A percentile compares a stretch with the other conserved stretches of the same genome.
Conservation (phyloP, 371 early-diverging fungal genomes). For the Basidiobolus meristosporus region DNA sequence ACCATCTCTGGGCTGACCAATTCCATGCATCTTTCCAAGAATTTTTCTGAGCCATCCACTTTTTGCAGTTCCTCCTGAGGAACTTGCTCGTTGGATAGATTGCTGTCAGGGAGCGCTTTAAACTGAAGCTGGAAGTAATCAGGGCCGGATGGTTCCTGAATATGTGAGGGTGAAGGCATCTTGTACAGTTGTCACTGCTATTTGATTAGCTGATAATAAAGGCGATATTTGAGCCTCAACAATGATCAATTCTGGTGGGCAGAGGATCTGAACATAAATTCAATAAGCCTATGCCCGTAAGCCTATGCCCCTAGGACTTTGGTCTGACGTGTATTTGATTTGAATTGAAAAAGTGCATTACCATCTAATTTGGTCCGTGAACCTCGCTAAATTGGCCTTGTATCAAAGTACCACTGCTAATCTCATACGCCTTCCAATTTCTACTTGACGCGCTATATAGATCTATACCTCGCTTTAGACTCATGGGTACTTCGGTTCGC, state of each 20-base stretch:
- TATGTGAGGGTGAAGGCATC: too few relatives aligned
- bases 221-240: not conserved
- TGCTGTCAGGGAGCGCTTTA: not conserved
- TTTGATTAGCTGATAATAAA: not conserved
- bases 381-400: not conserved
- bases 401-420: not conserved
- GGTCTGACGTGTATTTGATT: not conserved
- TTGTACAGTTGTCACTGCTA: too few relatives aligned
- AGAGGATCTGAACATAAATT: not conserved
- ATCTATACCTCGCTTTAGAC: not conserved
- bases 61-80: not conserved
- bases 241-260: not conserved
- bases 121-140: not conserved
- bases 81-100: not conserved
- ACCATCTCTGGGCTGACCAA: not conserved
- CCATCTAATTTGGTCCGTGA: not conserved
- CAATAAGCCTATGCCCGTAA: not conserved
- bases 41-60: not conserved
- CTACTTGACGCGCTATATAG: not conserved
- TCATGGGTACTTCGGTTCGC: slow-evolving; percentile 31
- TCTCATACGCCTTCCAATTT: not conserved
- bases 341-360: not conserved
- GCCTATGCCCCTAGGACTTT: not conserved
- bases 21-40: not conserved
- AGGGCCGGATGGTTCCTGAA: not conserved